These are phyloP conservation scores for Cinchona pubescens DNA, from an alignment of 257 asterid species.

Conservation along the genomic window DNA sequence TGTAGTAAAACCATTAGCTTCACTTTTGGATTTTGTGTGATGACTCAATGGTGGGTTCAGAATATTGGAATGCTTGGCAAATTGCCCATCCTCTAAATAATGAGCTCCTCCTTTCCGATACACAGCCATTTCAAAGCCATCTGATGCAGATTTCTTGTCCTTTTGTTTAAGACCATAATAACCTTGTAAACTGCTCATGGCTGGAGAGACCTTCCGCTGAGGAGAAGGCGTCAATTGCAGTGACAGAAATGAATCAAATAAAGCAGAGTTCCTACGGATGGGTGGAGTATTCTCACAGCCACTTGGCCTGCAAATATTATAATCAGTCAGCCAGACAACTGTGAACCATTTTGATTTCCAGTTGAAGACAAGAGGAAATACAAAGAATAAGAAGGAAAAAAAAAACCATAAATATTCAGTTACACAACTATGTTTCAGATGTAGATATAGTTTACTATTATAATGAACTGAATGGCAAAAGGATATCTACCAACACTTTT, in stretches of 20 bases:
- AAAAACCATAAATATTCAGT: not conserved
- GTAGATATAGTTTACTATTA: not conserved
- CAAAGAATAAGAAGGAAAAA: not conserved
- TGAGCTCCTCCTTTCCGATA: constrained; percentile 47
- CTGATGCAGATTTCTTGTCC: constrained; percentile 36
- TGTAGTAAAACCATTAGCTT: constrained; percentile 47
- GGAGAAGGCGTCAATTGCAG: constrained; percentile 58
- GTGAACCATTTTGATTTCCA: not conserved
- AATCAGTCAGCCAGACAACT: constrained; percentile 14
- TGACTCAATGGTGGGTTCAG: constrained; percentile 50
- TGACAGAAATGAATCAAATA: constrained; percentile 73
- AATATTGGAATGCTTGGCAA: constrained; percentile 28
- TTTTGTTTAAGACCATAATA: constrained; percentile 48
- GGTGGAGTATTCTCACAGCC: constrained; percentile 45
- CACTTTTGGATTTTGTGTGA: constrained; percentile 62
- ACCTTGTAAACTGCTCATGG: constrained; percentile 59
- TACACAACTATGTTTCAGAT: not conserved
- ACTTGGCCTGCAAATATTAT: constrained; percentile 54
- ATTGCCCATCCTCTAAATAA: constrained; percentile 48
- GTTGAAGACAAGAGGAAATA: not conserved
- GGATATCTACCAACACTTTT: not conserved
- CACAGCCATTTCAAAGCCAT: constrained; percentile 63
- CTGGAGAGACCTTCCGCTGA: constrained; percentile 51
- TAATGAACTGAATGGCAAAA: not conserved
- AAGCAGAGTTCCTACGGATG: constrained; percentile 57